Evolutionary conservation across 2,329 filamentous ascomycete species (phyloP).

Genomic region (Alternaria alternata): DNA sequence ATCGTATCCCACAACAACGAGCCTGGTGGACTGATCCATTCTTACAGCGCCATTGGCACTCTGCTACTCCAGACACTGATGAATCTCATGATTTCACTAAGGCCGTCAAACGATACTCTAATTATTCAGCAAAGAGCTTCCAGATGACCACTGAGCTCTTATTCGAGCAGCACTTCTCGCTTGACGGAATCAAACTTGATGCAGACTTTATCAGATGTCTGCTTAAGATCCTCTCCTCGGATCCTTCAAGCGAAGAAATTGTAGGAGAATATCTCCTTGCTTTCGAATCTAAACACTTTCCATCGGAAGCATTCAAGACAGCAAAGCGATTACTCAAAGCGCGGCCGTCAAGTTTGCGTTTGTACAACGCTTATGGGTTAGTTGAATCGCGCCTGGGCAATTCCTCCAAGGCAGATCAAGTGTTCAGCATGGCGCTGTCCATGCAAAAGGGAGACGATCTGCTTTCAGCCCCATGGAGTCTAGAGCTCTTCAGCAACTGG

Average conservation of each 20-base stretch:
- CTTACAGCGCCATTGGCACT: constrained; percentile 50
- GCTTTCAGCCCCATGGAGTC: constrained; percentile 61
- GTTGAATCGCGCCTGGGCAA: constrained; percentile 71
- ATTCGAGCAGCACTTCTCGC: constrained; percentile 34
- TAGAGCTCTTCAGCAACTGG: constrained; percentile 65
- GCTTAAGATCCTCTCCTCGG: constrained; percentile 65
- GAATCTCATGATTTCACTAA: constrained; percentile 12
- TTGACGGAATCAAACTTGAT: constrained; percentile 14
- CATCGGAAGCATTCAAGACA: constrained; percentile 67
- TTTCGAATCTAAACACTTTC: constrained; percentile 67
- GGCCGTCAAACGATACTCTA: constrained; percentile 14
- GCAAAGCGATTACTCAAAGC: constrained; percentile 78
- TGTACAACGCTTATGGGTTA: constrained; percentile 83
- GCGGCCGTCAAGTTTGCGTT: constrained; percentile 66
- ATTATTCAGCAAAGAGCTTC: constrained; percentile 23
- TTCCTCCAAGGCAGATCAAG: constrained; percentile 65
- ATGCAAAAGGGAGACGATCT: constrained; percentile 58
- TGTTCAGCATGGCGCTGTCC: constrained; percentile 72
- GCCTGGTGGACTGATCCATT: constrained; percentile 64
- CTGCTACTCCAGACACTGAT: constrained; percentile 9
- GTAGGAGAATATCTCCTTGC: constrained; percentile 76
- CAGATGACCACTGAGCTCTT: constrained; percentile 38
- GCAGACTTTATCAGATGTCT: constrained; percentile 40
- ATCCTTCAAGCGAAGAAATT: constrained; percentile 47
- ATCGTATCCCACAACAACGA: constrained; percentile 32